Percentiles rank a stretch among this genome's conserved stretches.
Evolutionary conservation across 2,329 filamentous ascomycete species (phyloP).

Genomic region (Cladophialophora bantiana): DNA sequence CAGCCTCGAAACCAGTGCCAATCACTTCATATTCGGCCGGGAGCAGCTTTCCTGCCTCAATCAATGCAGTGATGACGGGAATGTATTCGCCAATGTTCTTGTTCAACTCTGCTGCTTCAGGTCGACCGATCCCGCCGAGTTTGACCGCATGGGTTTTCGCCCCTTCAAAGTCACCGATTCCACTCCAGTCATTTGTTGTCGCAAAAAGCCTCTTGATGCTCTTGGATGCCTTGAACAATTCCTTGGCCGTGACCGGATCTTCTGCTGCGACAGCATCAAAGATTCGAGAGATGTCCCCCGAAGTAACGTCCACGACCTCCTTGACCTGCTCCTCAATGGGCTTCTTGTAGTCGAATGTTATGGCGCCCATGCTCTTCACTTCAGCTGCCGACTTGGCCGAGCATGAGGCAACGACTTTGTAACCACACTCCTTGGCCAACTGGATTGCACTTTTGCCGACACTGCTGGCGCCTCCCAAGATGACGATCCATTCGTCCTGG

Average conservation of each 20-base stretch:
- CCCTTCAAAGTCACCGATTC: slow-evolving; percentile 39
- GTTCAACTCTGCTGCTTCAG: slow-evolving; percentile 38
- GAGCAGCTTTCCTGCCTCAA: slow-evolving; percentile 36
- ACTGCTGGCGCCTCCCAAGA: slow-evolving; percentile 46
- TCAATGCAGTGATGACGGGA: slow-evolving; percentile 37
- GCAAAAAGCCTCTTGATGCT: slow-evolving; percentile 40
- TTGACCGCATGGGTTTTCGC: slow-evolving; percentile 37
- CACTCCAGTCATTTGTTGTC: slow-evolving; percentile 40
- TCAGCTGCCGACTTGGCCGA: slow-evolving; percentile 42
- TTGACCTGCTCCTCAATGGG: slow-evolving; percentile 42
- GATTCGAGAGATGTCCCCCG: slow-evolving; percentile 41
- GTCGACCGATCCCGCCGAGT: slow-evolving; percentile 35
- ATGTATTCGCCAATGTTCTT: slow-evolving; percentile 37
- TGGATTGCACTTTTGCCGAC: slow-evolving; percentile 46
- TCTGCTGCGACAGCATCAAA: slow-evolving; percentile 46
- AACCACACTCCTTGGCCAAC: slow-evolving; percentile 43
- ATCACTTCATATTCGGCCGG: slow-evolving; percentile 39
- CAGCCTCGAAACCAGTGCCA: slow-evolving; percentile 40
- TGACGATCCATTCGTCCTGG: slow-evolving; percentile 44
- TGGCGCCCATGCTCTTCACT: slow-evolving; percentile 43
- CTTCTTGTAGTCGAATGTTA: slow-evolving; percentile 45
- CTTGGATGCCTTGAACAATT: slow-evolving; percentile 39
- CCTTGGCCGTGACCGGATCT: slow-evolving; percentile 40
- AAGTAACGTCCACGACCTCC: slow-evolving; percentile 41
- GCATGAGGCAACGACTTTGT: slow-evolving; percentile 46